Conservation (phyloP, 352 stramenopile genomes). For the Pythium pectinolyticum region DNA sequence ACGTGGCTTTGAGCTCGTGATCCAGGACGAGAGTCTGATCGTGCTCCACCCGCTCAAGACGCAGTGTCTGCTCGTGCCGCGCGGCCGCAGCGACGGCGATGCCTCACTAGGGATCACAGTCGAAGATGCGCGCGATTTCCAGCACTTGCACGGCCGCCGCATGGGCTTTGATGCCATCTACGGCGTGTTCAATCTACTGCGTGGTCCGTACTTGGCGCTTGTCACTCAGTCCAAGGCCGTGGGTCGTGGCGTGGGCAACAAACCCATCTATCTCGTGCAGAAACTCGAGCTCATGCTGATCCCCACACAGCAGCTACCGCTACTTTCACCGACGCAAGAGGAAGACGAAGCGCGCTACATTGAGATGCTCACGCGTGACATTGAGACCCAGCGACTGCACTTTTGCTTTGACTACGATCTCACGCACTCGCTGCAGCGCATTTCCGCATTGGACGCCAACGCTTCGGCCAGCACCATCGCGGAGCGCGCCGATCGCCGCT, state of each 20-base stretch:
- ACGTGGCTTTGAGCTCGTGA: conserved; percentile 60
- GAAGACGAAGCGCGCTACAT: conserved; percentile 53
- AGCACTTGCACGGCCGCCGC: conserved; percentile 66
- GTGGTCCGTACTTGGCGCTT: conserved; percentile 66
- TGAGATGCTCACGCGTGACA: conserved; percentile 45
- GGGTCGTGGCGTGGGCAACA: conserved; percentile 46
- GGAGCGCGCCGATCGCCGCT: conserved; percentile 73
- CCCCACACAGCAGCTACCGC: conserved; percentile 40
- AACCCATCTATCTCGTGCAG: conserved; percentile 56
- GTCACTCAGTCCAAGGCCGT: conserved; percentile 68
- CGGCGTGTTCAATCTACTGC: conserved; percentile 70
- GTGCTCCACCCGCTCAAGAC: conserved; percentile 50
- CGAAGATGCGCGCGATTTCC: conserved; percentile 60
- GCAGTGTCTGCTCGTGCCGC: conserved; percentile 53
- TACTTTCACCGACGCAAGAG: conserved; percentile 53
- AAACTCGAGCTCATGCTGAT: conserved; percentile 58
- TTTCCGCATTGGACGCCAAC: conserved; percentile 51
- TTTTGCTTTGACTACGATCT: conserved; percentile 62
- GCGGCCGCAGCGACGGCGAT: conserved; percentile 25
- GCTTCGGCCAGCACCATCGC: conserved; percentile 36
- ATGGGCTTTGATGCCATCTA: conserved; percentile 83
- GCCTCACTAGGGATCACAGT: conserved; percentile 49
- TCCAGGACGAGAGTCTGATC: conserved; percentile 72
- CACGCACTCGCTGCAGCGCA: conserved; percentile 59
- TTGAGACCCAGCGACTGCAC: conserved; percentile 52